Evolutionary conservation across 345 rosid species (phyloP), one percentile per base, ranked within the genome.

Genomic region (Arabis hirsuta): DNA sequence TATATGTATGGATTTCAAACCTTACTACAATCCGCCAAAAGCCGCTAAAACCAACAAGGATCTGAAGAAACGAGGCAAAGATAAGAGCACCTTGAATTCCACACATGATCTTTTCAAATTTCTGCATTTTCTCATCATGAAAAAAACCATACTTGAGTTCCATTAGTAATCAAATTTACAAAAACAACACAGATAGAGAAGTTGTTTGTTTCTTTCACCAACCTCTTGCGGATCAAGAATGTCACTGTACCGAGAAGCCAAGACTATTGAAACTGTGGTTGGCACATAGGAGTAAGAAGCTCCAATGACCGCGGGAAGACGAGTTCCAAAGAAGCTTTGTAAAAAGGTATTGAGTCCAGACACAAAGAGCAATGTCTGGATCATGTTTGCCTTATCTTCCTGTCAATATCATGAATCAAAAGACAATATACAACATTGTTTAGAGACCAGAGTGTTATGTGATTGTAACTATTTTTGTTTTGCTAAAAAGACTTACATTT

Each of bases 351-450:
- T 93, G 66, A 93, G 12, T 67, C 97, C 98, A 29, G 98, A 90
- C 57, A 93, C 97, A 75, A 93, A 88, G 7, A 88, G 88, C 78
- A 93, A 73, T 27, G 98, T 90, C 73, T 93, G 98, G 48, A 93
- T 83, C 97, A 88, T 74, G 81, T 86, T 86, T 5, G 88, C 98
- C 71, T 93, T 93, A 58, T 93, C 97, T 66, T 86, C 97, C 98
- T 93, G 55, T 20, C 0, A 19, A 19, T 8, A 19, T 19, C 57
- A 51, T 13, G 26, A 43, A 29, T 16, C 43, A 69, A 51, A 56
- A 56, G 50, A 67, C 53, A 71, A 65, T 11, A 11, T 1, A 20
- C 8, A 70, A 55, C 36, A 65, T 45, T 12, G n/a, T 62, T 11
- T 36, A 0, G 41, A 79, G n/a, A 62, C 19, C 19, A 48, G 55